phyloP scores from a whole-genome alignment of 345 rosid species.

The Arabidopsis suecica region DNA sequence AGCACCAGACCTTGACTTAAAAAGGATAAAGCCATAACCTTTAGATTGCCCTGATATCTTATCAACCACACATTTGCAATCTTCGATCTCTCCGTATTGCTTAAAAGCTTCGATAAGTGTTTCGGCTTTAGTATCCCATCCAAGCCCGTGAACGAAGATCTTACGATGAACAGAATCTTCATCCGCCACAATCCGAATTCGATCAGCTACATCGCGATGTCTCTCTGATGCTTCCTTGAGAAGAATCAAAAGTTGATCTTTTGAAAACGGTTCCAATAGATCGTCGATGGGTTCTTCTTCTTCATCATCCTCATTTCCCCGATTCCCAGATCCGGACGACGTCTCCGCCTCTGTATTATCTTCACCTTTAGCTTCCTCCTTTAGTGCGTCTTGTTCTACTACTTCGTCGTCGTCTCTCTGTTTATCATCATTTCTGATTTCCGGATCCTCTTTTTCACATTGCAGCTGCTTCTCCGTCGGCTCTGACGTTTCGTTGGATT shows the following conservation, averaged over 20 bases:
- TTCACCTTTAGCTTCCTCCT: constrained; percentile 40
- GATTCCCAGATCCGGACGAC: constrained; percentile 36
- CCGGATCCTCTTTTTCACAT: constrained; percentile 16
- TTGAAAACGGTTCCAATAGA: constrained; percentile 72
- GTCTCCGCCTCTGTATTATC: neutral
- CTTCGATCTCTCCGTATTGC: constrained; percentile 80
- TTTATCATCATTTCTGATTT: constrained; percentile 26
- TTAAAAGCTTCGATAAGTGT: constrained; percentile 56
- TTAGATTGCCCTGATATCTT: constrained; percentile 75
- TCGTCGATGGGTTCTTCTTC: constrained; percentile 62
- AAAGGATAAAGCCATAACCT: constrained; percentile 82
- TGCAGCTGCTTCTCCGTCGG: constrained; percentile 36
- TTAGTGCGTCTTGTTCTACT: constrained; percentile 34
- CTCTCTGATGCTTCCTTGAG: constrained; percentile 58
- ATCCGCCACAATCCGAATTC: constrained; percentile 58
- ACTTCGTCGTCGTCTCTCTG: constrained; percentile 37
- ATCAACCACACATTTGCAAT: constrained; percentile 73
- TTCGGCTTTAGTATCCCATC: constrained; percentile 81
- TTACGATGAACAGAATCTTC: constrained; percentile 75
- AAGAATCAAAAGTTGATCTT: constrained; percentile 60
- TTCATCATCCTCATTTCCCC: constrained; percentile 41
- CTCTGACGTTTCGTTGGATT: constrained; percentile 44
- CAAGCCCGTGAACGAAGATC: constrained; percentile 81
- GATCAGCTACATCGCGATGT: constrained; percentile 50
- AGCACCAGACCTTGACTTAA: constrained; percentile 66